Base-by-base conservation (phyloP, 78 protist genomes). In the Abeoforma whisleri region DNA sequence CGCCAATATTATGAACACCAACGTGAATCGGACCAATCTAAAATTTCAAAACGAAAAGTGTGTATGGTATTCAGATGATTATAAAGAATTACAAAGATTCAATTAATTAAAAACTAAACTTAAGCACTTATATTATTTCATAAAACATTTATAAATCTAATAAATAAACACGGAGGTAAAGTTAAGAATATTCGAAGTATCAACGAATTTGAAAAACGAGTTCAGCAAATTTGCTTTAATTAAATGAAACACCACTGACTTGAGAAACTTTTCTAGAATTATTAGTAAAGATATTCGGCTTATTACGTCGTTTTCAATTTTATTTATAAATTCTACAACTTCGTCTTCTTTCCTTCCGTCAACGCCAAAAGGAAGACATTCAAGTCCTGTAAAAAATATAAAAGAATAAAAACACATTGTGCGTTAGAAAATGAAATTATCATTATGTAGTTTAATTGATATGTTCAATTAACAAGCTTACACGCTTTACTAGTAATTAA, bases 1-100 rank as follows among this genome's bases (percentile, higher is more conserved):
- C 83, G n/a, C 83, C 83, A 39, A 79, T 79, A 68, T 79, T 79
- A 68, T 79, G 83, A 25, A 79, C 83, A 39, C 76, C 83, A 33
- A 79, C 83, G 12, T 79, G 76, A 32, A 79, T 79, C 12, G 83
- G 83, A 8, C 83, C 83, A 8, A 79, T 22, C 83, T 79, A 32
- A 57, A n/a, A 34, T 22, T 22, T 22, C 72, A 23, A 74, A 28
- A 68, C 28, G 28, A 28, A 28, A 28, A 68, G 70, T 68, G 28
- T 68, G 28, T 28, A 68, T 68, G 28, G 28, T 68, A 68, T 68
- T 28, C 28, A 28, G 39, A 68, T 28, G 70, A 28, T 68, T 68
- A 28, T 28, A 68, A 28, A 28, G 28, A 28, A 28, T 28, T 28
- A 68, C 28, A 28, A 28, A 28, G 28, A 28, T 68, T 28, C 70